Evolutionary conservation across 2,329 filamentous ascomycete genomes (phyloP), one percentile per base, ranked within the genome.

Genomic region (Sporothrix globosa): DNA sequence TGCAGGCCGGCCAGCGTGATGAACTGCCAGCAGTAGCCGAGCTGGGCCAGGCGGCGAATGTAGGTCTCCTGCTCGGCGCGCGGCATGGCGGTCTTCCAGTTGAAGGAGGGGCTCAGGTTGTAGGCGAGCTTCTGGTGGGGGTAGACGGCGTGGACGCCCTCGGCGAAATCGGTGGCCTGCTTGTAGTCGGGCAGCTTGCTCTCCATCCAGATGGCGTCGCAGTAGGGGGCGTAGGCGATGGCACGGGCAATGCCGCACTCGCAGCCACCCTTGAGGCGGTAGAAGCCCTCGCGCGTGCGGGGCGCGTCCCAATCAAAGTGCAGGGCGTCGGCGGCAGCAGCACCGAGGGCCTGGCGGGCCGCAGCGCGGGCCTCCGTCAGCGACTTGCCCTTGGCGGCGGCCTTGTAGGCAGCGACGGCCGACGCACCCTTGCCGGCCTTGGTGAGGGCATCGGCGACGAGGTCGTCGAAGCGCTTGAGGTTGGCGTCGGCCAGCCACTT

Each of bases 1-100:
- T 99, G 96, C 78, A 99, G 87, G 75, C 96, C 96, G 5, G 95
- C 96, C 61, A 99, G 88, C n/a, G 96, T 99, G 85, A 99, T 99
- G 86, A 99, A 99, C 82, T 99, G 96, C 96, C 96, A 99, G 88
- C 93, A 97, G 88, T 99, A 99, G 73, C 96, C 96, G 65, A 99
- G 88, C 73, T 84, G 78, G 72, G 90, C 93, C 53, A 99, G 91
- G 54, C 96, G 92, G 73, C 90, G 85, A 84, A 99, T 99, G 84
- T 98, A 99, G 24, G 96, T 99, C 84, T 97, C 93, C 83, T 99
- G 96, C 80, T 98, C 95, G 68, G 87, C 86, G 75, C 91, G 89
- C 58, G 92, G 87, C 94, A 97, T 97, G 76, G 95, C 96, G 71
- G 93, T 87, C 86, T 98, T 98, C 96, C 96, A 99, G 88, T 99